Conservation (phyloP, 1,284 basidiomycete species). For the Trichosporon coremiiforme region DNA sequence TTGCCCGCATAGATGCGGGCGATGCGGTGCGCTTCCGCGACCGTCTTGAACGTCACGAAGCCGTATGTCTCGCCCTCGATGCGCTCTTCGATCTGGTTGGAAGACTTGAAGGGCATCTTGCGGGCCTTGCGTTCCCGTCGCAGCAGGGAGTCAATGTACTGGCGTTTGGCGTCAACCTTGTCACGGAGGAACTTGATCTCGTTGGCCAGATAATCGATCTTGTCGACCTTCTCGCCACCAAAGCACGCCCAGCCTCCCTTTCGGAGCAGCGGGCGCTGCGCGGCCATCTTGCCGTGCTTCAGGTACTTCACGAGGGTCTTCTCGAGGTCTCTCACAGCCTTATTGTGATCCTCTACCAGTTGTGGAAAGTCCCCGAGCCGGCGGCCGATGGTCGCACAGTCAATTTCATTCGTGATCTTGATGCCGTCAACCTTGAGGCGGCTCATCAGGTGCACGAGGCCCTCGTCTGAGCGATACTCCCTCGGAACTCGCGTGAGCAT, state of each 20-base stretch:
- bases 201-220: conserved; percentile 79
- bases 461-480: conserved; percentile 74
- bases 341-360: conserved; percentile 71
- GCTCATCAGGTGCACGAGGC: conserved; percentile 70
- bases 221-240: conserved; percentile 74
- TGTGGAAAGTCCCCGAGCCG: conserved; percentile 55
- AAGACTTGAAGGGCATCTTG: conserved; percentile 30
- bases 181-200: conserved; percentile 65
- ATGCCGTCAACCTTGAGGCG: conserved; percentile 62
- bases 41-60: conserved; percentile 89
- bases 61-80: conserved; percentile 78
- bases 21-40: conserved; percentile 71
- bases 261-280: conserved; percentile 72
- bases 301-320: conserved; percentile 79
- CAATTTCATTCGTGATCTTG: conserved; percentile 54
- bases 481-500: conserved; percentile 70
- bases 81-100: conserved; percentile 34
- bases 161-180: conserved; percentile 75
- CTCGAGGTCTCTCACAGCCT: conserved; percentile 81
- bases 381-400: conserved; percentile 49
- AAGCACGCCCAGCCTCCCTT: conserved; percentile 72
- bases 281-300: conserved; percentile 70
- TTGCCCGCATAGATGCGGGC: conserved; percentile 51
- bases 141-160: conserved; percentile 66
- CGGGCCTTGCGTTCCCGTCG: conserved; percentile 48